Conservation (phyloP, 768 basidiomycete species). For the Rhodotorula babjevae region DNA sequence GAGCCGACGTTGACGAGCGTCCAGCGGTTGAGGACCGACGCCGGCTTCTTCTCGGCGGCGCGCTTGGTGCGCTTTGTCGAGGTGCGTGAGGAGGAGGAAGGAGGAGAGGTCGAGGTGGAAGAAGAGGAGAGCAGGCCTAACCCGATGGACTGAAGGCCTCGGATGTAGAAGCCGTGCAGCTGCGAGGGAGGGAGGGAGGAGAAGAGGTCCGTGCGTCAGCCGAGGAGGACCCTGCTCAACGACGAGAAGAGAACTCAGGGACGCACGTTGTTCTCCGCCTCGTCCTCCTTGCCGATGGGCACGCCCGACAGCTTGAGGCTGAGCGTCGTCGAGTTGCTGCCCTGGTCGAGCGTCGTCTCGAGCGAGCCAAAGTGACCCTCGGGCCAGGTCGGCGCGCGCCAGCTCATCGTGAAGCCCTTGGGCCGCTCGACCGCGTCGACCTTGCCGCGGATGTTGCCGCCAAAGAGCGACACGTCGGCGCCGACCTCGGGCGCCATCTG, state of each 20-base stretch:
- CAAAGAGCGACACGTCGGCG: slow-evolving; percentile 40
- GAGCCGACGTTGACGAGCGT: slow-evolving; percentile 24
- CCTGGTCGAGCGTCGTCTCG: slow-evolving; percentile 36
- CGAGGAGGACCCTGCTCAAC: no score
- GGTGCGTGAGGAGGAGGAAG: background rate
- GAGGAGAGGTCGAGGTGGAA: no score
- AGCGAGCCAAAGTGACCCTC: slow-evolving; percentile 41
- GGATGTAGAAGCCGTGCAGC: slow-evolving; percentile 27
- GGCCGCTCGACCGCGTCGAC: slow-evolving; percentile 34
- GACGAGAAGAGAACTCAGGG: background rate
- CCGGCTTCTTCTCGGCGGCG: background rate
- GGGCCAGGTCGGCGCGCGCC: slow-evolving; percentile 44
- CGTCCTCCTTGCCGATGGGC: slow-evolving; percentile 43
- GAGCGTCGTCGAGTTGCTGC: slow-evolving; percentile 39
- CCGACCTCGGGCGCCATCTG: slow-evolving; percentile 38
- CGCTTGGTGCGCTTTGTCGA: background rate
- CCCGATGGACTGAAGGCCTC: slow-evolving; percentile 33
- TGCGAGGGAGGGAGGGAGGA: background rate
- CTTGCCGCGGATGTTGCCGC: slow-evolving; percentile 43
- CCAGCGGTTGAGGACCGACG: slow-evolving; percentile 23
- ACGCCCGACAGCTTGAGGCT: slow-evolving; percentile 38
- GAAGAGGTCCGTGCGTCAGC: no score
- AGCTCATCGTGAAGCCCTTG: slow-evolving; percentile 25
- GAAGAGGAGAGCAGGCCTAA: slow-evolving; percentile 26
- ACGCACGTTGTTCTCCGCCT: slow-evolving; percentile 34